These are phyloP conservation scores for Paracoccidioides brasiliensis DNA, from an alignment of 2,329 filamentous ascomycete genomes.

Conservation along the genomic window DNA sequence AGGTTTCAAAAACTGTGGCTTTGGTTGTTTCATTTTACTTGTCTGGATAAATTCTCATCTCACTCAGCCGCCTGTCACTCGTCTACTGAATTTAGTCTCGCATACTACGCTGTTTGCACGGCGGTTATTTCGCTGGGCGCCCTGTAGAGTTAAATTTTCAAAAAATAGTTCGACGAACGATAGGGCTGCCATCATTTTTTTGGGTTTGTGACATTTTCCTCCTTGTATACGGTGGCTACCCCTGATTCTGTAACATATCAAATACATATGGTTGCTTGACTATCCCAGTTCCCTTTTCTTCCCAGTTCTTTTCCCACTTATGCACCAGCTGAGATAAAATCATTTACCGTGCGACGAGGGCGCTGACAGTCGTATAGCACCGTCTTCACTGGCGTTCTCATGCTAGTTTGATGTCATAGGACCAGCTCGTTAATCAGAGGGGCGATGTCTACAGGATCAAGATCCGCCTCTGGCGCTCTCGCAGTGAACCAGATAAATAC, in stretches of 20 bases:
- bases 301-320: neutral
- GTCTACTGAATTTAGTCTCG: neutral
- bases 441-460: conserved; percentile 46
- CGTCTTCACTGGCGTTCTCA: neutral
- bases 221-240: neutral
- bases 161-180: neutral
- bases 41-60: neutral
- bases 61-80: neutral
- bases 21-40: neutral
- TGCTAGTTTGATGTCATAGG: conserved; percentile 34
- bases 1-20: neutral
- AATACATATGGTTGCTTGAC: neutral
- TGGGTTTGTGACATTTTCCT: neutral
- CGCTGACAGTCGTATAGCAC: conserved; percentile 2
- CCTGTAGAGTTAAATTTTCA: neutral
- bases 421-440: conserved; percentile 44
- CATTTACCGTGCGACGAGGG: neutral
- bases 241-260: neutral
- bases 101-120: neutral
- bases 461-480: conserved; percentile 41
- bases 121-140: conserved; percentile 3
- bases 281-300: neutral
- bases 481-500: conserved; percentile 22
- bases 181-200: neutral
- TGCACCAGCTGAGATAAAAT: neutral